phyloP scores from a whole-genome alignment of 225 moss, liverwort and hornwort genomes.

The Antitrichia curtipendula region DNA sequence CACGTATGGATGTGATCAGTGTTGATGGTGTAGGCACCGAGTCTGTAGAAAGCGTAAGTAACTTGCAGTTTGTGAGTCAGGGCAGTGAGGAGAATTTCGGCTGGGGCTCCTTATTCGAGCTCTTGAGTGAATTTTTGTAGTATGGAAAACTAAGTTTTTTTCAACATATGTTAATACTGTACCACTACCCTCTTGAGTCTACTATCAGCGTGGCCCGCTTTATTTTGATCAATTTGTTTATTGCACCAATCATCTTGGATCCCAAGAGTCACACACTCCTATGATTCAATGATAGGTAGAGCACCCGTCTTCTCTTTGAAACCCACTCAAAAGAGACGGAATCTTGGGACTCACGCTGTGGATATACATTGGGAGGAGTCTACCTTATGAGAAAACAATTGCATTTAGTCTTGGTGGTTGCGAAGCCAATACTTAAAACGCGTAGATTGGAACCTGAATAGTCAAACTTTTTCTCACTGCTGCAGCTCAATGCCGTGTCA shows the following conservation, averaged over 20 bases:
- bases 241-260: background rate
- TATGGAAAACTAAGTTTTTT: background rate
- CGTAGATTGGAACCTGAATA: background rate
- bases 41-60: conserved; percentile 1
- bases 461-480: background rate
- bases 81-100: background rate
- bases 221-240: background rate
- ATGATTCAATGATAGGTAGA: background rate
- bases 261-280: background rate
- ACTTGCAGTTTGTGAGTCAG: conserved; percentile 3
- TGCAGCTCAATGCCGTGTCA: background rate
- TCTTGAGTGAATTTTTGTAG: conserved; percentile 27
- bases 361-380: background rate
- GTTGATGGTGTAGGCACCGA: conserved; percentile 51
- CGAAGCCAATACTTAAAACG: background rate
- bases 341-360: background rate
- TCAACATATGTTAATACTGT: background rate
- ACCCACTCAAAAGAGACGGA: background rate
- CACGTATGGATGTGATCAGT: conserved; percentile 61
- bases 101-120: conserved; percentile 5
- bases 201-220: background rate
- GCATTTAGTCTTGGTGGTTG: background rate
- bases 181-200: background rate
- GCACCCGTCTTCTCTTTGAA: background rate
- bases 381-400: background rate